Base-by-base conservation (phyloP, 371 early-diverging fungal species). In the Fennellomyces sp. region DNA sequence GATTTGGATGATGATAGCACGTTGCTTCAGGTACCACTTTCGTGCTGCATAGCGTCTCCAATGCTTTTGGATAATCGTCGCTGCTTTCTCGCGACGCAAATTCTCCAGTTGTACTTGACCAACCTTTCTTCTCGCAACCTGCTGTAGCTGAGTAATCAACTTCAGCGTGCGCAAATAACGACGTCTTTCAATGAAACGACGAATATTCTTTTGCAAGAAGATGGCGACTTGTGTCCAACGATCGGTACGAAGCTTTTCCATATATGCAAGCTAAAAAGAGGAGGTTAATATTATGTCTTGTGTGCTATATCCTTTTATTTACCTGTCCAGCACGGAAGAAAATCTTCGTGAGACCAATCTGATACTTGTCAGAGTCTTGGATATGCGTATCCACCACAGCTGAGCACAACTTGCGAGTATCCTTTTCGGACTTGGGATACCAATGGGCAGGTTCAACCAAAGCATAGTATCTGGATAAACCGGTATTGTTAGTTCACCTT, bases 251-350 rank as follows among this genome's bases (percentile, higher is more conserved):
- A 91, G 68, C 67, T 95, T 95, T 69, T 97, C 98, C 72, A 98
- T 79, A 58, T 82, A 88, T 10, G 98, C 98, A 56, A 98, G 82
- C 85, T 76, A 60, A 29, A 11, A 36, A 39, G 12, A 30, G 23
- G 3, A 33, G 25, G 4, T 28, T 23, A 11, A 31, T 0, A 36
- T 19, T 2, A 47, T 49, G 35, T 49, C 38, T 29, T 7, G 11
- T 26, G 12, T 1, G 8, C 45, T 7, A 25, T 1, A 26, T 0
- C 35, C 11, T 21, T 52, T 13, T 7, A 29, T 23, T 56, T 67
- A 73, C 73, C 68, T 75, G 93, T 41, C 99, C 99, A 19, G 99
- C 94, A 15, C 97, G 91, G 91, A 99, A 98, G 76, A 99, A 99
- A 48, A 99, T 91, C 75, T 97, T 99, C 6, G 97, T 96, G 39